phyloP scores from a whole-genome alignment of 2,329 filamentous ascomycete genomes.

The Stachybotrys elegans region DNA sequence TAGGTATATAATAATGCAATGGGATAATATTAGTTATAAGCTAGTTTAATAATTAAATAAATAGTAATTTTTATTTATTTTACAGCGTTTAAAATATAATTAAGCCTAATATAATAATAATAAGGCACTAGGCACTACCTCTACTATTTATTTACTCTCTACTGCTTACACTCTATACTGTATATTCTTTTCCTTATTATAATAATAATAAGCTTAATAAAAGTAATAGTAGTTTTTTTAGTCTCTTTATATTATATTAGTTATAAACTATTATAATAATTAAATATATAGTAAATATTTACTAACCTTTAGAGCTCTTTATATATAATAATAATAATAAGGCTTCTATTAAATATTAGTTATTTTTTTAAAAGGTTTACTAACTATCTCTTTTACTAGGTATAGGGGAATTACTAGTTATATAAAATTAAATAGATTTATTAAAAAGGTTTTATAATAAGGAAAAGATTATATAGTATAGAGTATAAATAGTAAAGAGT shows the following conservation, averaged over 20 bases:
- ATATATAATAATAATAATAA: neutral
- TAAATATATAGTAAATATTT: conserved; percentile 1
- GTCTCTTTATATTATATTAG: neutral
- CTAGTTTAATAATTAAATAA: neutral
- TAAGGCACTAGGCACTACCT: neutral
- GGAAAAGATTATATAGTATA: too few species aligned
- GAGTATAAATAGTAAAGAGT: too few species aligned
- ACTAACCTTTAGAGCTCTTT: neutral
- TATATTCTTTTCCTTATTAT: neutral
- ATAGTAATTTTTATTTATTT: conserved; percentile 1
- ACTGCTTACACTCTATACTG: conserved; percentile 1
- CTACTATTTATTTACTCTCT: neutral
- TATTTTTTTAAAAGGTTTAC: conserved; percentile 1
- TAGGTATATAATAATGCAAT: too few species aligned
- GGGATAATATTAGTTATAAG: conserved; percentile 1
- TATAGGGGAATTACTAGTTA: too few species aligned
- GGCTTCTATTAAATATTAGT: too few species aligned
- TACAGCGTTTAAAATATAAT: conserved; percentile 1
- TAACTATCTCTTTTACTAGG: too few species aligned
- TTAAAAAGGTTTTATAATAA: too few species aligned
- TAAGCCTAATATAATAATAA: conserved; percentile 3
- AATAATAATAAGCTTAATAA: conserved; percentile 3
- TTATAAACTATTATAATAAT: neutral
- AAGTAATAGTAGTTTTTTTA: neutral
- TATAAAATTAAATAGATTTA: too few species aligned